Evolutionary conservation across 2,329 filamentous ascomycete species (phyloP).

Genomic region (Hypoxylon sp.): DNA sequence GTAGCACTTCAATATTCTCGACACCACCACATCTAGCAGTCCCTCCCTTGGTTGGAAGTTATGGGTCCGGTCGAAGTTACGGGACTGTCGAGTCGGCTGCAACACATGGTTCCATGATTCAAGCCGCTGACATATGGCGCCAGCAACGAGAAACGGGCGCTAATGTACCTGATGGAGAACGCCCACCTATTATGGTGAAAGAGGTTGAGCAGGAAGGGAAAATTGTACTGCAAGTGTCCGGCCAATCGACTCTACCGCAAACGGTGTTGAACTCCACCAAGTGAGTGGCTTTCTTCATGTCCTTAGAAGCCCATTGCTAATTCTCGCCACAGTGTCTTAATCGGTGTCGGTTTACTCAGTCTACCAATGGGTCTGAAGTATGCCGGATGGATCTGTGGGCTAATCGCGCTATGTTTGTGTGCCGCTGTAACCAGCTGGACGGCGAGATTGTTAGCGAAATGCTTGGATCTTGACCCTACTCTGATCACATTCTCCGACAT

Average conservation of each 20-base stretch:
- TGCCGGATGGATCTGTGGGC: conserved; percentile 87
- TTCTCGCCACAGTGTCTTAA: conserved; percentile 70
- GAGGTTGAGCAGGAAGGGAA: conserved; percentile 90
- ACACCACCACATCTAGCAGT: conserved; percentile 73
- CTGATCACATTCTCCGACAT: conserved; percentile 96
- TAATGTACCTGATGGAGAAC: conserved; percentile 68
- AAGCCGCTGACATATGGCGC: conserved; percentile 65
- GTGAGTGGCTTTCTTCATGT: conserved; percentile 48
- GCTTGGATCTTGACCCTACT: conserved; percentile 85
- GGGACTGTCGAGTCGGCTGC: conserved; percentile 64
- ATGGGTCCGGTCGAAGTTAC: conserved; percentile 69
- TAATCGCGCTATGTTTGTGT: conserved; percentile 79
- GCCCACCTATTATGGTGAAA: conserved; percentile 85
- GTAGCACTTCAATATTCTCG: conserved; percentile 67
- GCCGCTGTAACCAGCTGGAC: conserved; percentile 87
- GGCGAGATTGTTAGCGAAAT: conserved; percentile 85
- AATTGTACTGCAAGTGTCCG: conserved; percentile 85
- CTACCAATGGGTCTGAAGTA: conserved; percentile 89
- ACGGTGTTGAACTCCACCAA: conserved; percentile 98
- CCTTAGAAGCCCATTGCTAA: conserved; percentile 18
- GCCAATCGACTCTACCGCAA: conserved; percentile 94
- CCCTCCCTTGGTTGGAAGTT: conserved; percentile 79
- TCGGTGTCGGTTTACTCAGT: conserved; percentile 90
- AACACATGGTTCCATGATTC: conserved; percentile 62
- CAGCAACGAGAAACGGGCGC: conserved; percentile 65